phyloP scores from a whole-genome alignment of 129 eudicot species.

The Ambrosia artemisiifolia region DNA sequence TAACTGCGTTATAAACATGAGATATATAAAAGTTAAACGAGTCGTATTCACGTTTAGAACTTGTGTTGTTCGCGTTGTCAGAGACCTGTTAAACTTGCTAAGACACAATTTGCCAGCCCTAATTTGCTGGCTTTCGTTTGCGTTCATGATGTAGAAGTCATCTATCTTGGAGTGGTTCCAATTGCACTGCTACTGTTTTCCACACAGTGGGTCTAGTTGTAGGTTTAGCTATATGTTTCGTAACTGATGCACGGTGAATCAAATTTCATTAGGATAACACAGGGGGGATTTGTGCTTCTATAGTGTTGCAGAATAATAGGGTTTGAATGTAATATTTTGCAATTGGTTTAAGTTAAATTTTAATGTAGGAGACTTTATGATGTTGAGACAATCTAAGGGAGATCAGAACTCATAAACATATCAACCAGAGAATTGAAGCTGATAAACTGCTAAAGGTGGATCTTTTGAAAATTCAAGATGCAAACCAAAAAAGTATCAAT shows the following conservation, averaged over 20 bases:
- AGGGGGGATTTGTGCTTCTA: not conserved
- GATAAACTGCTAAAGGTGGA: conserved; percentile 26
- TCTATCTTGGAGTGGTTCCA: not conserved
- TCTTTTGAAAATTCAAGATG: conserved; percentile 48
- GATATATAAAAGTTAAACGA: no score
- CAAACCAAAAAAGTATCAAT: conserved; percentile 81
- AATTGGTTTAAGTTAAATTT: not conserved
- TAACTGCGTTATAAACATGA: no score
- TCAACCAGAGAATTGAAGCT: conserved; percentile 10
- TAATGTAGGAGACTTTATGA: conserved; percentile 15
- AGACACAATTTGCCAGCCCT: no score
- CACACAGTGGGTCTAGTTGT: not conserved
- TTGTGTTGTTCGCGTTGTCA: no score
- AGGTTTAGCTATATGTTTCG: not conserved
- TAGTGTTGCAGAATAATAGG: conserved; percentile 1
- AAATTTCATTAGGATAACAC: not conserved
- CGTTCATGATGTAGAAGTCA: not conserved
- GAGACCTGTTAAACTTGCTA: no score
- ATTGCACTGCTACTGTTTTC: not conserved
- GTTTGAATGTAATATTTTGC: not conserved
- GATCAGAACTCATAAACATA: not conserved
- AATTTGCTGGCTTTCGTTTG: not conserved
- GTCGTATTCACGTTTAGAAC: no score
- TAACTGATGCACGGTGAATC: not conserved
- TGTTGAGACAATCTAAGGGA: not conserved